Percentiles rank a stretch among this genome's conserved stretches.
Conservation (phyloP, 1,284 basidiomycete species). For the Tausonia pullulans region DNA sequence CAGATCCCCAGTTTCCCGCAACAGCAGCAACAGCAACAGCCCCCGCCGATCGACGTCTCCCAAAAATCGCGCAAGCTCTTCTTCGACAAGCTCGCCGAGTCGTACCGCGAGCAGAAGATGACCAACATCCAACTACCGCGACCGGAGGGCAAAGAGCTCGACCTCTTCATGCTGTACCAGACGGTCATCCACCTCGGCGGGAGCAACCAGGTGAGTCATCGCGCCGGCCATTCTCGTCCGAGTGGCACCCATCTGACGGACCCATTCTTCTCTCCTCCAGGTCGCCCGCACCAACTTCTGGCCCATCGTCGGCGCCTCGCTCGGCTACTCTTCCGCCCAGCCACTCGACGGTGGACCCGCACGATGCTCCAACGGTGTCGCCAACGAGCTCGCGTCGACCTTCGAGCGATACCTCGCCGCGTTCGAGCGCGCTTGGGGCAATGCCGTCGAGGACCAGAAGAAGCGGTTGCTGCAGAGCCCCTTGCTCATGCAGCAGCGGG, state of each 20-base stretch:
- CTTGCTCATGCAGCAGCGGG: constrained; percentile 18
- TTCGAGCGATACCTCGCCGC: constrained; percentile 5
- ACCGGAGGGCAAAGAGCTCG: constrained; percentile 10
- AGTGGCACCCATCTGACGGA: background rate
- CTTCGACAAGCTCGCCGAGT: constrained; percentile 7
- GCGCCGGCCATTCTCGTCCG: background rate
- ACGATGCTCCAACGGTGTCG: constrained; percentile 17
- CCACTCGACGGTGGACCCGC: background rate
- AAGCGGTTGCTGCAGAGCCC: constrained; percentile 21
- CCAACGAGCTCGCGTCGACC: constrained; percentile 15
- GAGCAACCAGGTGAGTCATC: constrained; percentile 6
- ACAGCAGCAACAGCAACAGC: too few relatives aligned
- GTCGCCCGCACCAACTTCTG: constrained; percentile 9
- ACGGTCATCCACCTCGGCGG: constrained; percentile 10
- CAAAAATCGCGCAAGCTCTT: background rate
- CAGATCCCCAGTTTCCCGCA: too few relatives aligned
- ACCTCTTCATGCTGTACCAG: constrained; percentile 13
- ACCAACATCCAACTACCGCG: background rate
- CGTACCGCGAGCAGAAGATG: constrained; percentile 8
- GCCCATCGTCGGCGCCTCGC: constrained; percentile 13
- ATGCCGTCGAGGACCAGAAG: constrained; percentile 16
- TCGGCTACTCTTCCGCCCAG: background rate
- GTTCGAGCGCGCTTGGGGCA: constrained; percentile 15
- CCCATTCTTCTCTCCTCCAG: background rate
- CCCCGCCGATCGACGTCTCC: too few relatives aligned